Evolutionary conservation across 441 rosid species (phyloP), one percentile per base, ranked within the genome.

Genomic region (Iberis amara): DNA sequence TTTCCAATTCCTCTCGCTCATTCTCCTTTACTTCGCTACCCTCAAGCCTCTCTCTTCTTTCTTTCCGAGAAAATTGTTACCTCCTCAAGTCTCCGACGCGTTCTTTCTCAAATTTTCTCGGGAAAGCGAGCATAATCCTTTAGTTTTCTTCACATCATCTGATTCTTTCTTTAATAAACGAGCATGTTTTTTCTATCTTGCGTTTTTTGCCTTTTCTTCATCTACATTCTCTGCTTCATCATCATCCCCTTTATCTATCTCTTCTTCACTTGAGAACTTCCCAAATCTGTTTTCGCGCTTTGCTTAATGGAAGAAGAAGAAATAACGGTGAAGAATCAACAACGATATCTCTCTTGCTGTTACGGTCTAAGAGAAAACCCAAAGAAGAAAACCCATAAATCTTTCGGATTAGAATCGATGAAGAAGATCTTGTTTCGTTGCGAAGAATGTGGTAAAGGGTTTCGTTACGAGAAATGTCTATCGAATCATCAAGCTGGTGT

Each of bases 331-430:
- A 7, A 30, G 6, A 1, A 6, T 31, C 31, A 64, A 33, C 6
- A 55, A 36, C 56, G 51, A 71, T 35, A 39, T 30, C 57, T 68
- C 60, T 61, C 55, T 60, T 63, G 66, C 69, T 46, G 70, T 62
- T 82, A 85, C 59, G 73, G 56, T 28, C 75, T 85, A 18, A 76
- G 89, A 69, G 77, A 77, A 50, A 78, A 84, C 40, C 89, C 88
- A 39, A 86, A 79, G 75, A 85, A 85, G 73, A 85, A 83, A 71
- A 76, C 88, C 48, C 73, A 76, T 73, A 79, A 74, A 68, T 79
- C 73, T 35, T 76, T 76, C 11, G 62, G 61, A n/a, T 83, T 78
- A 35, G 73, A 52, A 49, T 28, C 86, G 67, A 73, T 78, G 89
- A 79, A 79, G 79, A 86, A 77, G 72, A 77, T 73, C 45, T 66